A percentile compares a stretch with the other conserved stretches of the same genome.
phyloP scores from a whole-genome alignment of 2,329 filamentous ascomycete genomes.

The Pyrenochaeta sp. region DNA sequence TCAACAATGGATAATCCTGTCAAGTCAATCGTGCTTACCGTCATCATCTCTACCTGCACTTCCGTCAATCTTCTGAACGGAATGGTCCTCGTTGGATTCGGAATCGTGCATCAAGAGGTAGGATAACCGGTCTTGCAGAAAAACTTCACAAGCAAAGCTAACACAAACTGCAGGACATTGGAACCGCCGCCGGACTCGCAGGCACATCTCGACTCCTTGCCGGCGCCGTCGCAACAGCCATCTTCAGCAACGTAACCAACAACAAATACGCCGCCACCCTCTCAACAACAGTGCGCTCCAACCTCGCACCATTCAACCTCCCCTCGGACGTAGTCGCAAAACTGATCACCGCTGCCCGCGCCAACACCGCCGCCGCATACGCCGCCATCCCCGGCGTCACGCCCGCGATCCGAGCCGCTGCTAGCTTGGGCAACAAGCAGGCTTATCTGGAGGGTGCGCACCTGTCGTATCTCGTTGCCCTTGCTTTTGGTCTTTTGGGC shows the following conservation, averaged over 20 bases:
- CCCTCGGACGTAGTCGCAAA: slow-evolving; percentile 13
- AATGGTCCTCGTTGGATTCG: slow-evolving; percentile 40
- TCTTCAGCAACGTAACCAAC: slow-evolving; percentile 38
- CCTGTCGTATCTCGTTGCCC: slow-evolving; percentile 38
- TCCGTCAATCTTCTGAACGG: slow-evolving; percentile 39
- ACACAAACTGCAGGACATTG: too few species aligned
- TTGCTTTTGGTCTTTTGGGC: slow-evolving; percentile 39
- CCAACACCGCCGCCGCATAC: slow-evolving; percentile 35
- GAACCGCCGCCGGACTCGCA: slow-evolving; percentile 39
- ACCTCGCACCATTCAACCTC: slow-evolving; percentile 28
- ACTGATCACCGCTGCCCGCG: slow-evolving; percentile 30
- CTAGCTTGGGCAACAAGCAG: slow-evolving; percentile 34
- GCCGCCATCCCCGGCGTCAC: slow-evolving; percentile 37
- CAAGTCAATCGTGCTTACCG: slow-evolving; percentile 35
- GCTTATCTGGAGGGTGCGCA: slow-evolving; percentile 36
- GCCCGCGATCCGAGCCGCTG: slow-evolving; percentile 34
- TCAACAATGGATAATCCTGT: slow-evolving; percentile 32
- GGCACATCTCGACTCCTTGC: slow-evolving; percentile 38
- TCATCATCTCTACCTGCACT: slow-evolving; percentile 36
- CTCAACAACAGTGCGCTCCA: slow-evolving; percentile 18
- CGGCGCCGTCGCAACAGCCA: slow-evolving; percentile 38
- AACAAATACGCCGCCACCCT: slow-evolving; percentile 32
- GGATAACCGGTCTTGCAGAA: too few species aligned
- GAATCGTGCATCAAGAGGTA: slow-evolving; percentile 40
- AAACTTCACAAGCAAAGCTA: too few species aligned